Evolutionary conservation across 2,329 filamentous ascomycete genomes (phyloP).

Genomic region (Bipolaris victoriae): DNA sequence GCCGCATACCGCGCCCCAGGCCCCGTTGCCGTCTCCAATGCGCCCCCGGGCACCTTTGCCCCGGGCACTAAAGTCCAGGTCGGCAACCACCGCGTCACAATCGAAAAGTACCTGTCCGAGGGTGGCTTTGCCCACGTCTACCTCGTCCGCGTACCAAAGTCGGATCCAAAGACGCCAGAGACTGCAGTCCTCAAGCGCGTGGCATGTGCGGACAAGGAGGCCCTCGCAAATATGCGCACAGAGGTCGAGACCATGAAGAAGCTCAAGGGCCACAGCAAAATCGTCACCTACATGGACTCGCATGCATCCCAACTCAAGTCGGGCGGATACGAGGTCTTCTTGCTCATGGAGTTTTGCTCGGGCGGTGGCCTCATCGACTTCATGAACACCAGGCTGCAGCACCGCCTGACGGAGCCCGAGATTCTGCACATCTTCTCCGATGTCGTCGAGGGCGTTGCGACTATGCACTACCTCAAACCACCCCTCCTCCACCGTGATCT

Average conservation of each 20-base stretch:
- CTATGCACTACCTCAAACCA: constrained; percentile 98
- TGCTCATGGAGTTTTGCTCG: constrained; percentile 97
- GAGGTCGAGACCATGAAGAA: constrained; percentile 99
- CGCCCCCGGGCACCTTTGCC: constrained; percentile 76
- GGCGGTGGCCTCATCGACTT: constrained; percentile 97
- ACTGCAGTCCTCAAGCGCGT: constrained; percentile 90
- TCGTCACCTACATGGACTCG: constrained; percentile 98
- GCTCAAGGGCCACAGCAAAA: constrained; percentile 92
- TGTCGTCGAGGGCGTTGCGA: constrained; percentile 93
- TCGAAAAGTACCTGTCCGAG: constrained; percentile 97
- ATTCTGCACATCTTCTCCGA: constrained; percentile 97
- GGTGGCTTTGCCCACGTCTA: constrained; percentile 99
- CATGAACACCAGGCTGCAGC: constrained; percentile 97
- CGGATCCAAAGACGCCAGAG: constrained; percentile 77
- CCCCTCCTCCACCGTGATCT: constrained; percentile 90
- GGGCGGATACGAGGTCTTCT: constrained; percentile 95
- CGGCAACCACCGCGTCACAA: constrained; percentile 87
- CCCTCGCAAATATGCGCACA: constrained; percentile 92
- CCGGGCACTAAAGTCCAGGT: constrained; percentile 97
- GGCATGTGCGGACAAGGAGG: constrained; percentile 93
- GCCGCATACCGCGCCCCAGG: constrained; percentile 45
- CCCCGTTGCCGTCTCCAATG: constrained; percentile 41
- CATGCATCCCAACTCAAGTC: constrained; percentile 93
- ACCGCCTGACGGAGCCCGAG: constrained; percentile 95
- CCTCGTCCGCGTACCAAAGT: constrained; percentile 79